Evolutionary conservation across 1,139 yeast genomes (phyloP), one percentile per base, ranked within the genome.

Genomic region (Geotrichum bryndzae): DNA sequence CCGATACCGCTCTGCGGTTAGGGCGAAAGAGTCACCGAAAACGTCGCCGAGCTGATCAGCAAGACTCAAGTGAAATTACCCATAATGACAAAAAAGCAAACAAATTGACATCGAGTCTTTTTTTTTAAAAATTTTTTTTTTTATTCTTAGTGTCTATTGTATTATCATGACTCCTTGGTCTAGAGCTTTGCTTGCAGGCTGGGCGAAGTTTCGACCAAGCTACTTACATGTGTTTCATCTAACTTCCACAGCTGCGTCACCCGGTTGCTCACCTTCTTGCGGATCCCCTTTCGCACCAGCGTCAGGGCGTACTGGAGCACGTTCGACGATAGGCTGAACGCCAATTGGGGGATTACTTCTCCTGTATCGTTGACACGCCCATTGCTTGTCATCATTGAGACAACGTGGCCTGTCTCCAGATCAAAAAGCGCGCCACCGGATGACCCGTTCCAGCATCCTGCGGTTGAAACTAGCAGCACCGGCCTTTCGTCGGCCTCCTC

Each of bases 361-460:
- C 81, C 82, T 2, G 73, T 67, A 1, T 71, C 67, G 41, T 70
- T 73, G 46, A 79, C 70, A 53, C 75, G 73, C 0, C 83, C 92
- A 70, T 87, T 87, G 41, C 88, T 84, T 48, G 88, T 84, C 76
- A 87, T 81, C 50, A 85, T 70, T 0, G 89, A 89, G 13, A 84
- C 69, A 4, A 86, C 72, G 51, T 76, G 72, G 18, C 76, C 72
- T 23, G 61, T 58, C 0, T 67, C 57, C 2, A 63, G 55, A 60
- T 77, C 76, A 61, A 83, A 77, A 2, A 86, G 70, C 0, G 86
- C 90, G 0, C 92, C 92, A 0, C 92, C 92, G 0, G 88, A 84
- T 1, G 90, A 85, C 0, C 92, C 92, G 68, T 86, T 86, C 90
- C 90, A 87, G 72, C 90, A 86, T 11, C 85, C 79, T 0, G 89